Conservation (phyloP, 352 stramenopile species). For the Pythium aquatile region DNA sequence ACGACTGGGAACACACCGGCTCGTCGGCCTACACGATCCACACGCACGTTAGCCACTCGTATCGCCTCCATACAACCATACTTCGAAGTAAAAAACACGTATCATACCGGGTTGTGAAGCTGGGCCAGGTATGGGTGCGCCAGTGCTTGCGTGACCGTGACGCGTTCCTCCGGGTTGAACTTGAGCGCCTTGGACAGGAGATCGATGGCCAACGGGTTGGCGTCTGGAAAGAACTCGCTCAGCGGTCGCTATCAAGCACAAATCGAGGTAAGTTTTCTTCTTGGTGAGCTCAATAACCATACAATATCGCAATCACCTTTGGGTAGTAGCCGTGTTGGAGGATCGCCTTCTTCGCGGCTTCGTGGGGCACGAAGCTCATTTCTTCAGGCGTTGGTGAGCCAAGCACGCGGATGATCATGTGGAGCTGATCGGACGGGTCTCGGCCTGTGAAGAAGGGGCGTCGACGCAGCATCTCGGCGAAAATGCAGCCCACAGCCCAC, state of each 20-base stretch:
- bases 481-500: conserved; percentile 98
- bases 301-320: conserved; percentile 40
- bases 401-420: conserved; percentile 89
- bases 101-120: conserved; percentile 84
- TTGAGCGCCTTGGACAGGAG: conserved; percentile 90
- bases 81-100: too few relatives aligned
- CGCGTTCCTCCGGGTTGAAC: conserved; percentile 93
- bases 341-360: conserved; percentile 81
- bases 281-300: too few relatives aligned
- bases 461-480: conserved; percentile 97
- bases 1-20: conserved; percentile 68
- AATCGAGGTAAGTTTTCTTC: too few relatives aligned
- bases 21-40: conserved; percentile 66
- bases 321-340: conserved; percentile 82
- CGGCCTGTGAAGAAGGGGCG: conserved; percentile 89
- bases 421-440: conserved; percentile 80
- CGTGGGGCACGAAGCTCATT: conserved; percentile 97
- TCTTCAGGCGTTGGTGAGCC: conserved; percentile 94
- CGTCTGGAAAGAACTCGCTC: conserved; percentile 84
- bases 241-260: conserved; percentile 45
- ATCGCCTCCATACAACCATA: too few relatives aligned
- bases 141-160: conserved; percentile 90
- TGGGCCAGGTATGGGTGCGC: conserved; percentile 88
- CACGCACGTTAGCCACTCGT: neutral
- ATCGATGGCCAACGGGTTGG: conserved; percentile 79